phyloP scores from a whole-genome alignment of 169 alveolate species.

The Cyclospora cayetanensis region DNA sequence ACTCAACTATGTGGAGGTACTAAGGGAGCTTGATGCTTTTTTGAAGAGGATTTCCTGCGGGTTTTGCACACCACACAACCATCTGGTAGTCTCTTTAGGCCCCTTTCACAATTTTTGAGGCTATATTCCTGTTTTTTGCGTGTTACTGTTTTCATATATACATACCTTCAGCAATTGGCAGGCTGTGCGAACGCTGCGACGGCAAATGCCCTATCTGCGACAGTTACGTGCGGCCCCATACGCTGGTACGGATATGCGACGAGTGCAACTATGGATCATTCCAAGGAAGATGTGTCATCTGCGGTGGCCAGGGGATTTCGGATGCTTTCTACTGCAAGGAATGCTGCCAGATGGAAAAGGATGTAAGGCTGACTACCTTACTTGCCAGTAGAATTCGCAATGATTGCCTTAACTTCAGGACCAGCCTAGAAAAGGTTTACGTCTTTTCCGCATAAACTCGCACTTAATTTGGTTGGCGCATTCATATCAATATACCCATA shows the following conservation, averaged over 20 bases:
- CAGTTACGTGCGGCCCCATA: slow-evolving; percentile 97
- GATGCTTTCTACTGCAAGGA: slow-evolving; percentile 99
- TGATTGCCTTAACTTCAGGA: too few relatives aligned
- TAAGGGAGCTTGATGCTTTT: too few relatives aligned
- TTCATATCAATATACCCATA: too few relatives aligned
- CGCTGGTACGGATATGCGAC: slow-evolving; percentile 97
- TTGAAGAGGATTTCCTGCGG: background rate
- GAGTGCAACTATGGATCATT: slow-evolving; percentile 98
- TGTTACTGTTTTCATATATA: background rate
- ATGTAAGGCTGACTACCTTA: slow-evolving; percentile 77
- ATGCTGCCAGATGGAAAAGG: slow-evolving; percentile 98
- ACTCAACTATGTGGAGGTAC: too few relatives aligned
- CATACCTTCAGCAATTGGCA: slow-evolving; percentile 91
- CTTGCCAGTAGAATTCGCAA: too few relatives aligned
- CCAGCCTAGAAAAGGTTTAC: too few relatives aligned
- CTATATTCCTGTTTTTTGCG: background rate
- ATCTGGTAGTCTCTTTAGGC: background rate
- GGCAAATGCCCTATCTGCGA: slow-evolving; percentile 99
- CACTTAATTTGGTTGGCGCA: too few relatives aligned
- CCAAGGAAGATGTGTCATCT: slow-evolving; percentile 98
- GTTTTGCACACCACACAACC: background rate
- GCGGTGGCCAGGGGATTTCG: slow-evolving; percentile 98
- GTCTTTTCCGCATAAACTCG: too few relatives aligned
- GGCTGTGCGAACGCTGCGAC: slow-evolving; percentile 97
- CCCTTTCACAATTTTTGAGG: background rate